These are phyloP conservation scores for Mucor mucedo DNA, from an alignment of 371 early-diverging fungal species.

Conservation along the genomic window DNA sequence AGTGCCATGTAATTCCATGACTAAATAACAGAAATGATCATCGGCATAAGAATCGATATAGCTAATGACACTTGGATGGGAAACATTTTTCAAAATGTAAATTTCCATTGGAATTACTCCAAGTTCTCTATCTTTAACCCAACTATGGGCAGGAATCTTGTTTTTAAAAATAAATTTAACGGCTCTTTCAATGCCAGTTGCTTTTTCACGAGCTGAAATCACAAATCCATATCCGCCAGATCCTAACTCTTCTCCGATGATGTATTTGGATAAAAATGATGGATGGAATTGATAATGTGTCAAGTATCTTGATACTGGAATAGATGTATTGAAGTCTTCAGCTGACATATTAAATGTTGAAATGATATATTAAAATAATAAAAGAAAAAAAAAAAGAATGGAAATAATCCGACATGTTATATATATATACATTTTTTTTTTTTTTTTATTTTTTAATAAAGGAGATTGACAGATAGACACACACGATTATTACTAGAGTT, in stretches of 20 bases:
- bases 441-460: slow-evolving; percentile 9
- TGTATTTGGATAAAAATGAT: slow-evolving; percentile 56
- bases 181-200: slow-evolving; percentile 67
- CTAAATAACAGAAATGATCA: slow-evolving; percentile 67
- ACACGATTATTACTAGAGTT: background rate
- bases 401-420: slow-evolving; percentile 20
- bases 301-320: slow-evolving; percentile 6
- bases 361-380: slow-evolving; percentile 1
- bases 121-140: slow-evolving; percentile 63
- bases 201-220: slow-evolving; percentile 58
- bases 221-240: slow-evolving; percentile 85
- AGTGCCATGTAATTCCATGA: slow-evolving; percentile 83
- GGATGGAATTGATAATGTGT: slow-evolving; percentile 45
- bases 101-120: slow-evolving; percentile 80
- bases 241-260: slow-evolving; percentile 72
- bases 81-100: slow-evolving; percentile 69
- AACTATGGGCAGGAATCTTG: slow-evolving; percentile 64
- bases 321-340: slow-evolving; percentile 4
- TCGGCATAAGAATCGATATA: slow-evolving; percentile 75
- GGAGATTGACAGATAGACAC: slow-evolving; percentile 2
- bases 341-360: slow-evolving; percentile 14
- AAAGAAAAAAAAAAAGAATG: slow-evolving; percentile 5
- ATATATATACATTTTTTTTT: background rate
- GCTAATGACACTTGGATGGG: slow-evolving; percentile 70
- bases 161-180: slow-evolving; percentile 79